Evolutionary conservation across 73 alveolate genomes (phyloP).

Genomic region (Stentor coeruleus): DNA sequence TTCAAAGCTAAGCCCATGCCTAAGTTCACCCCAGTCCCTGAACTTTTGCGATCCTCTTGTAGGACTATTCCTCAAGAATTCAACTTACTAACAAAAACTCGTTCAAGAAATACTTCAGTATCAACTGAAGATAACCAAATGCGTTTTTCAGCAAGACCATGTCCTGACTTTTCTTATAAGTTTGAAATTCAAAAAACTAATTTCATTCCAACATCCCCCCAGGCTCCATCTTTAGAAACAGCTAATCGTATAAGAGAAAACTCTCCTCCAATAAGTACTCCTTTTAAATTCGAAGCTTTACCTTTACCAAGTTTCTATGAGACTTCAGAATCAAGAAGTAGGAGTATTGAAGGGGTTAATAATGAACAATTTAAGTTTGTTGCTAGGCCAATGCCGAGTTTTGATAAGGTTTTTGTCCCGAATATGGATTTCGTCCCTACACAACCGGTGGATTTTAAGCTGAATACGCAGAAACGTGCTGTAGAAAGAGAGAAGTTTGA

Average conservation of each 20-base stretch:
- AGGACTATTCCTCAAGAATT: too few species aligned
- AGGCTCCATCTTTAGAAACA: background rate
- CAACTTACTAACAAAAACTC: background rate
- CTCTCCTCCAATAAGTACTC: too few species aligned
- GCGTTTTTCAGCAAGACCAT: background rate
- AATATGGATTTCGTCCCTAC: background rate
- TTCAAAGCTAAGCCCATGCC: conserved; percentile 27
- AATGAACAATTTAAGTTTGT: background rate
- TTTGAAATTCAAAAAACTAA: too few species aligned
- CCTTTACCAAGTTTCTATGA: too few species aligned
- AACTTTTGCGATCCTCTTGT: background rate
- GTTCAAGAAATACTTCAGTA: background rate
- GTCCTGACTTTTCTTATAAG: background rate
- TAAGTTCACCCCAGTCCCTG: background rate
- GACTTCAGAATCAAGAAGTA: too few species aligned
- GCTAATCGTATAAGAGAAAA: background rate
- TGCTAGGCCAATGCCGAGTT: conserved; percentile 25
- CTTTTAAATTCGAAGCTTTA: too few species aligned
- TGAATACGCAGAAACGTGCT: background rate
- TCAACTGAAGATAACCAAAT: too few species aligned
- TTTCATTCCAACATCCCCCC: too few species aligned
- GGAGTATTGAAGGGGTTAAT: too few species aligned
- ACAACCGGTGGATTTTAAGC: background rate
- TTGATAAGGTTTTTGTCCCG: background rate
- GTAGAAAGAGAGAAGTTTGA: conserved; percentile 16